Percentiles rank a stretch among this genome's conserved stretches.
Evolutionary conservation across 1,139 yeast genomes (phyloP).

Genomic region (Geotrichum citri-aurantii): DNA sequence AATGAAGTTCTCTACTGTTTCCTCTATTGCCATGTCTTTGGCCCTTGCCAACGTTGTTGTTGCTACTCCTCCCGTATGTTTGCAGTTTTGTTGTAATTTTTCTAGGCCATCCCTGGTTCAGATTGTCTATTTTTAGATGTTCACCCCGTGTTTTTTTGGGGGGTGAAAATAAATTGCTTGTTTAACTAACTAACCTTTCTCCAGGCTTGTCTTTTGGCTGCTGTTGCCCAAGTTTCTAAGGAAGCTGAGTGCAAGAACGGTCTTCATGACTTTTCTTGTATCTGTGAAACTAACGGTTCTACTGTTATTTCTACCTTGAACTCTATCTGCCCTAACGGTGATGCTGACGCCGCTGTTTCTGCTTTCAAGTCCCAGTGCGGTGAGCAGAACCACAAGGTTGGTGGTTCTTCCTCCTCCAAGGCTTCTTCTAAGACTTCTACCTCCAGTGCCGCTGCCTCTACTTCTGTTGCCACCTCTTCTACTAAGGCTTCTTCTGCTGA

Average conservation of each 20-base stretch:
- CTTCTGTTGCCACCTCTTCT: slow-evolving; percentile 22
- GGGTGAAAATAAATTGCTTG: neutral
- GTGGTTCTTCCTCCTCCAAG: slow-evolving; percentile 33
- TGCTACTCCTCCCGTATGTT: slow-evolving; percentile 53
- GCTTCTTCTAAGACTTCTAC: slow-evolving; percentile 33
- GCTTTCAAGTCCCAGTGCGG: slow-evolving; percentile 45
- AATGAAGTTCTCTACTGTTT: slow-evolving; percentile 41
- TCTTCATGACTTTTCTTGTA: slow-evolving; percentile 58
- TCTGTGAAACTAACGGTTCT: slow-evolving; percentile 51
- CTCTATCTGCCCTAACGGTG: slow-evolving; percentile 58
- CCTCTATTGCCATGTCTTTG: slow-evolving; percentile 44
- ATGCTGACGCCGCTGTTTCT: slow-evolving; percentile 50
- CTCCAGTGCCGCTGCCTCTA: slow-evolving; percentile 32
- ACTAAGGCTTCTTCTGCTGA: slow-evolving; percentile 11
- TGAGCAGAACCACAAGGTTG: slow-evolving; percentile 30
- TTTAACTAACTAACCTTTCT: neutral
- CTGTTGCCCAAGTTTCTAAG: slow-evolving; percentile 67
- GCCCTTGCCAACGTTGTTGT: slow-evolving; percentile 33
- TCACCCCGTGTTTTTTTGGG: neutral
- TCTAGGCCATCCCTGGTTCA: neutral
- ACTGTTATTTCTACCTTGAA: slow-evolving; percentile 56
- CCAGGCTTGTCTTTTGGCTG: slow-evolving; percentile 75
- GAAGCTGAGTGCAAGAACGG: slow-evolving; percentile 48
- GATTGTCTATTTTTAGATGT: neutral
- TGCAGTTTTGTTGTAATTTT: neutral